A percentile compares a stretch with the other conserved stretches of the same genome.
phyloP scores from a whole-genome alignment of 78 protist species.

The Dictyostelium citrinum region DNA sequence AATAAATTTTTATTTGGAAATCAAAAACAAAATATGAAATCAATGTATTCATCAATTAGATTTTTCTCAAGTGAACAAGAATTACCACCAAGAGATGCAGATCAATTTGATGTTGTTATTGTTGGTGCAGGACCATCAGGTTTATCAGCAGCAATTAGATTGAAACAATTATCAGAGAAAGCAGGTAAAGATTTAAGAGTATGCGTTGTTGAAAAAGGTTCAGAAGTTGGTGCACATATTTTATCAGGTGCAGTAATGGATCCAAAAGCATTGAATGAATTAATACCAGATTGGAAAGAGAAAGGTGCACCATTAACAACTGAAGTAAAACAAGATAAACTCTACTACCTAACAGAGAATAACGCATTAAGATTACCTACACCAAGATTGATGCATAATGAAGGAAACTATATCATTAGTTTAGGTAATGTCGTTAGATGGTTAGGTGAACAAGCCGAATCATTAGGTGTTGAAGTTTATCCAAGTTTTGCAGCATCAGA shows the following conservation, averaged over 20 bases:
- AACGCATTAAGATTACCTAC: constrained; percentile 61
- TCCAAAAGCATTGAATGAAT: constrained; percentile 93
- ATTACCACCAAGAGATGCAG: constrained; percentile 65
- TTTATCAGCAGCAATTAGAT: constrained; percentile 96
- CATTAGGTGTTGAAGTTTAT: constrained; percentile 96
- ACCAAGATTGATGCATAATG: constrained; percentile 87
- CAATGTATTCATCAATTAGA: constrained; percentile 7
- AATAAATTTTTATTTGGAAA: background rate
- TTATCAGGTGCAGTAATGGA: constrained; percentile 97
- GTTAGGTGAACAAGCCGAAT: constrained; percentile 95
- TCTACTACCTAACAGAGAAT: constrained; percentile 75
- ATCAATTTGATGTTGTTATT: constrained; percentile 89
- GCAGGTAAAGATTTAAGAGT: constrained; percentile 80
- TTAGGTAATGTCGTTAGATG: constrained; percentile 86
- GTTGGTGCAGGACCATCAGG: constrained; percentile 99
- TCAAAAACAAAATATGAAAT: background rate
- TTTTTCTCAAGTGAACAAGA: constrained; percentile 4
- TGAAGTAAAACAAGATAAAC: constrained; percentile 86
- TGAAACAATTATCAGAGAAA: constrained; percentile 91
- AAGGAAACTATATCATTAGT: constrained; percentile 96
- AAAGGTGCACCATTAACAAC: constrained; percentile 93
- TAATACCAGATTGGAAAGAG: constrained; percentile 96
- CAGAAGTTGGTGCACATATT: constrained; percentile 92
- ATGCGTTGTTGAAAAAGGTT: constrained; percentile 95
- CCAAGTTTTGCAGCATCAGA: constrained; percentile 94